Evolutionary conservation across 495 filamentous ascomycete genomes (phyloP).

Genomic region (Evernia prunastri): DNA sequence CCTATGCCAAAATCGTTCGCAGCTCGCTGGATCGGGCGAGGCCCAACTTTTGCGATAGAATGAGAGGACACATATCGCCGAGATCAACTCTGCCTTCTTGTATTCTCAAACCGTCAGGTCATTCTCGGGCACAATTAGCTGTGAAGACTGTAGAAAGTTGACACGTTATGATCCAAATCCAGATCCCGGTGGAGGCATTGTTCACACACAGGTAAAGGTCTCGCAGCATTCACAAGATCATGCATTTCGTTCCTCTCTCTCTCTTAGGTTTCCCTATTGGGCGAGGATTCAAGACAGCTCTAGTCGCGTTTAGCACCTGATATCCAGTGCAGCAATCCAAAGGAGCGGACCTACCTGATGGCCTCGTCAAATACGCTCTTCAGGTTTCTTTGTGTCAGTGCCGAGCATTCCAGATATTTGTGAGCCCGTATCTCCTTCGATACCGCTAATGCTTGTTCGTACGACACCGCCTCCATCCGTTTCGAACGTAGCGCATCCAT

Average conservation of each 20-base stretch:
- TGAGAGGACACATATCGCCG: neutral
- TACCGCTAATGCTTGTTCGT: constrained; percentile 75
- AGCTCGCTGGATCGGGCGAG: neutral
- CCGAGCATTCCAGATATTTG: constrained; percentile 98
- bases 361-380: constrained; percentile 98
- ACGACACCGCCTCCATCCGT: constrained; percentile 86
- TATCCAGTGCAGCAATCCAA: neutral
- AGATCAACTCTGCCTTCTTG: neutral
- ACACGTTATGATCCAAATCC: neutral
- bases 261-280: constrained; percentile 48
- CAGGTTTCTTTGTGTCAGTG: constrained; percentile 86
- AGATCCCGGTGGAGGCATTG: neutral
- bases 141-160: neutral
- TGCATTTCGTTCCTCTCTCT: constrained; percentile 62
- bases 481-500: constrained; percentile 69
- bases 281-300: constrained; percentile 77
- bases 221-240: constrained; percentile 56
- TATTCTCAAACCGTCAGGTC: neutral
- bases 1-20: neutral
- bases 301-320: constrained; percentile 29
- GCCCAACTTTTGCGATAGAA: neutral
- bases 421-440: constrained; percentile 88
- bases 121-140: neutral
- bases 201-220: neutral
- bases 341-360: constrained; percentile 60